Percentiles rank a stretch among this genome's conserved stretches.
Conservation (phyloP, 257 asterid species). For the Nicotiana benthamiana region DNA sequence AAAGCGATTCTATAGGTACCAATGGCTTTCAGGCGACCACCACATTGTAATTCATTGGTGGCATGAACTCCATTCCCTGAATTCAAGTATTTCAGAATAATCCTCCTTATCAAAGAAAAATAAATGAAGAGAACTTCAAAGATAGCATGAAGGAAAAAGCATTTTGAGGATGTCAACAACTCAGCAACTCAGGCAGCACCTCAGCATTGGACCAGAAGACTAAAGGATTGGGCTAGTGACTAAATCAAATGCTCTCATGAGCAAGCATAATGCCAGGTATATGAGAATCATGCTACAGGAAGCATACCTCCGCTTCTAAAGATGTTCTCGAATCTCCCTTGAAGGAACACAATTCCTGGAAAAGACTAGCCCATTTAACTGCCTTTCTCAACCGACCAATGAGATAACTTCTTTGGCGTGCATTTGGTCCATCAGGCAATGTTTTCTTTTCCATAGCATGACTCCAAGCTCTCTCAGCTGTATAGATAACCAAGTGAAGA, state of each 20-base stretch:
- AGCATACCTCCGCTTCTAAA: slow-evolving; percentile 85
- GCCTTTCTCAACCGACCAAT: slow-evolving; percentile 96
- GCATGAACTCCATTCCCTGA: not conserved
- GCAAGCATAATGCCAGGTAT: not conserved
- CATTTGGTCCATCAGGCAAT: slow-evolving; percentile 87
- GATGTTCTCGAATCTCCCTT: slow-evolving; percentile 96
- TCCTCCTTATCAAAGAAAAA: not conserved
- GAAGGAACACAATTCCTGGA: slow-evolving; percentile 72
- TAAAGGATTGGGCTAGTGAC: not conserved
- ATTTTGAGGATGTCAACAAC: not conserved
- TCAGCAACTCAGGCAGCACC: not conserved
- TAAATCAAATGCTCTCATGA: not conserved
- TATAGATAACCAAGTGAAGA: slow-evolving; percentile 82
- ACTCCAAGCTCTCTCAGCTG: slow-evolving; percentile 99
- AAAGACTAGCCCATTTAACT: slow-evolving; percentile 77
- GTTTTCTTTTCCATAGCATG: slow-evolving; percentile 99
- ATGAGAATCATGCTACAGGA: not conserved
- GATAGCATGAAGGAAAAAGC: not conserved
- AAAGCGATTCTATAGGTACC: not conserved
- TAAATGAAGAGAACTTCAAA: not conserved
- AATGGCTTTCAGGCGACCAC: not conserved
- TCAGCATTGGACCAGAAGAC: not conserved
- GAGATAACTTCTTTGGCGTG: slow-evolving; percentile 86
- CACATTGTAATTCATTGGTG: not conserved
- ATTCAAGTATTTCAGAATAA: not conserved